Conservation (phyloP, 1,284 basidiomycete genomes). For the Veloboletus limbatus region DNA sequence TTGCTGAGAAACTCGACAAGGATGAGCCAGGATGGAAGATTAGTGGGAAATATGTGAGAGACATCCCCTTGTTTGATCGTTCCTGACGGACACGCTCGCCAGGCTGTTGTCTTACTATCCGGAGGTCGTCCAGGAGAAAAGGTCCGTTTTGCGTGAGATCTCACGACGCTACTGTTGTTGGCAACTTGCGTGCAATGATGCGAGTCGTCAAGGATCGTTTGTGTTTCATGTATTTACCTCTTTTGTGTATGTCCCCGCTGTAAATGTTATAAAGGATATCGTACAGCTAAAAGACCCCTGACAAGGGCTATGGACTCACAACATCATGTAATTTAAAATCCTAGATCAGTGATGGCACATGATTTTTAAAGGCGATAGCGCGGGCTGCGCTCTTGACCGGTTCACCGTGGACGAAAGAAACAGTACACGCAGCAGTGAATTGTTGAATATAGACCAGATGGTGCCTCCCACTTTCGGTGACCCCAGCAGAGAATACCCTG, state of each 20-base stretch:
- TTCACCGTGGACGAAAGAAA: too few relatives aligned
- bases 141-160: slow-evolving; percentile 62
- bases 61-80: neutral
- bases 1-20: slow-evolving; percentile 81
- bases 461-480: too few relatives aligned
- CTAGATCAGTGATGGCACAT: too few relatives aligned
- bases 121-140: slow-evolving; percentile 83
- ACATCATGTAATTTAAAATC: too few relatives aligned
- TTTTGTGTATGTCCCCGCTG: neutral
- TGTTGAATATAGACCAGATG: too few relatives aligned
- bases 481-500: too few relatives aligned
- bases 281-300: too few relatives aligned
- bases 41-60: slow-evolving; percentile 87
- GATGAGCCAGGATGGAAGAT: slow-evolving; percentile 97
- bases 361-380: too few relatives aligned
- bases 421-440: too few relatives aligned
- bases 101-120: slow-evolving; percentile 85
- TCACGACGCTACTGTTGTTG: neutral
- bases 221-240: neutral
- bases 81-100: slow-evolving; percentile 10
- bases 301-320: too few relatives aligned
- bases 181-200: too few relatives aligned
- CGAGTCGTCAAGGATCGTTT: neutral
- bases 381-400: too few relatives aligned
- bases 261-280: slow-evolving; percentile 1